phyloP scores from a whole-genome alignment of 208 protist species.

The Trypanosoma vivax region DNA sequence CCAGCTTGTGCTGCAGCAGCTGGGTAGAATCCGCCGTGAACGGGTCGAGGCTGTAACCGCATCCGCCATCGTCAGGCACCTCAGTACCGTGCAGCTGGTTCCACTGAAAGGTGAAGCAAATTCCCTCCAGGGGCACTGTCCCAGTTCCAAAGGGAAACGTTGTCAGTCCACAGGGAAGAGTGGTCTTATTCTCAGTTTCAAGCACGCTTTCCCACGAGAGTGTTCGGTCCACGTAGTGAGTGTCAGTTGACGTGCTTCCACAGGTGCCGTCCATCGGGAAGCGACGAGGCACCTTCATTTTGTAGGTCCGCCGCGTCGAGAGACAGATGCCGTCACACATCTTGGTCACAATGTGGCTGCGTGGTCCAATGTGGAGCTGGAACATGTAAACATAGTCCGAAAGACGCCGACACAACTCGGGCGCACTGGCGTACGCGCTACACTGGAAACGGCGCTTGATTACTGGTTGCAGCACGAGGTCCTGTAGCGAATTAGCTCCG shows the following conservation, averaged over 20 bases:
- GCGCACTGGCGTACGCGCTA: conserved; percentile 28
- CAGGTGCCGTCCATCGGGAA: conserved; percentile 25
- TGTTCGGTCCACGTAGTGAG: background rate
- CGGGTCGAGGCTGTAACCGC: conserved; percentile 27
- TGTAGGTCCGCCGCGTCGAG: conserved; percentile 51
- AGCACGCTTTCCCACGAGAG: conserved; percentile 49
- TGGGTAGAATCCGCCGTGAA: conserved; percentile 21
- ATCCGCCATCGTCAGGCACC: conserved; percentile 32
- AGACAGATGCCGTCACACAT: conserved; percentile 54
- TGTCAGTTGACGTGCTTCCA: background rate
- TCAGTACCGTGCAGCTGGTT: conserved; percentile 63
- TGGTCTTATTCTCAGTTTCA: conserved; percentile 44
- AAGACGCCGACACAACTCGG: conserved; percentile 33
- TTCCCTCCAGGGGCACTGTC: conserved; percentile 35
- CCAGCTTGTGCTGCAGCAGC: conserved; percentile 36
- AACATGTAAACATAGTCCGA: conserved; percentile 65
- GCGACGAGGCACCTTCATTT: conserved; percentile 42
- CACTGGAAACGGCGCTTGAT: conserved; percentile 43
- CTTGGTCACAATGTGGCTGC: conserved; percentile 50
- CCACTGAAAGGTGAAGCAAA: conserved; percentile 63
- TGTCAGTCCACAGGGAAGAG: conserved; percentile 25
- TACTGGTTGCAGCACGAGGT: conserved; percentile 32
- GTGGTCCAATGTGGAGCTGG: conserved; percentile 59
- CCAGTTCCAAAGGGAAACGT: conserved; percentile 58
- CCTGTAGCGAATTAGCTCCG: background rate